These are phyloP conservation scores for Tulasnella sp. DNA, from an alignment of 768 basidiomycete species.

Conservation along the genomic window DNA sequence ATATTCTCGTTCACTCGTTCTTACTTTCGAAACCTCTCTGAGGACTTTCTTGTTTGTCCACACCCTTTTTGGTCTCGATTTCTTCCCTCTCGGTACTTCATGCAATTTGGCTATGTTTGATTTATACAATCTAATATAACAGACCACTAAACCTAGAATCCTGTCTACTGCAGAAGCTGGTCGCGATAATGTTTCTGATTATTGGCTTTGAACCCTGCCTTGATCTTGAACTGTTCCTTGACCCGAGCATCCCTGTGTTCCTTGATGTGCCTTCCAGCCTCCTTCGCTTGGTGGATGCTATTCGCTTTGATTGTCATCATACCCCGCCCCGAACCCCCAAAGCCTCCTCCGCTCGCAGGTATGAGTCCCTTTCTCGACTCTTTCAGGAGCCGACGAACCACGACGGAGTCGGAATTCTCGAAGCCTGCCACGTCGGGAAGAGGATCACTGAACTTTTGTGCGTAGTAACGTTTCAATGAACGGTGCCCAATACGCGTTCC, in stretches of 20 bases:
- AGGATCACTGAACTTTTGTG: constrained; percentile 53
- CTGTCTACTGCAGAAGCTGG: constrained; percentile 42
- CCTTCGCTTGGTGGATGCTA: constrained; percentile 88
- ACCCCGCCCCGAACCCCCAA: constrained; percentile 74
- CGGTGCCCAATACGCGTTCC: constrained; percentile 90
- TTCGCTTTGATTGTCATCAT: constrained; percentile 78
- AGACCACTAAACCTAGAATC: neutral
- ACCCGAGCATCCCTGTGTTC: constrained; percentile 73
- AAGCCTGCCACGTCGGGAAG: constrained; percentile 26
- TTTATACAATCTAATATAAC: neutral
- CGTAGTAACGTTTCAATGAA: constrained; percentile 73
- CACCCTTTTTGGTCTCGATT: neutral
- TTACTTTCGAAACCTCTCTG: neutral
- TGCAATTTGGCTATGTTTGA: neutral
- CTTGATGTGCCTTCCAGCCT: constrained; percentile 77
- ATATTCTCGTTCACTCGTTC: constrained; percentile 4
- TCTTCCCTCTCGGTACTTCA: neutral
- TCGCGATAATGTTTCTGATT: constrained; percentile 80
- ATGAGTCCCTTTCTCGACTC: constrained; percentile 71
- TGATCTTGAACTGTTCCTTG: constrained; percentile 75
- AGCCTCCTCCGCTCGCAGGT: constrained; percentile 63
- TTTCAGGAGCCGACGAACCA: constrained; percentile 63
- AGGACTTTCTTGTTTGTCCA: neutral
- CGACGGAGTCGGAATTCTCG: constrained; percentile 55
- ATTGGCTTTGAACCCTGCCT: constrained; percentile 68